phyloP scores from a whole-genome alignment of 2,329 filamentous ascomycete genomes.

The Fusarium lateritium region DNA sequence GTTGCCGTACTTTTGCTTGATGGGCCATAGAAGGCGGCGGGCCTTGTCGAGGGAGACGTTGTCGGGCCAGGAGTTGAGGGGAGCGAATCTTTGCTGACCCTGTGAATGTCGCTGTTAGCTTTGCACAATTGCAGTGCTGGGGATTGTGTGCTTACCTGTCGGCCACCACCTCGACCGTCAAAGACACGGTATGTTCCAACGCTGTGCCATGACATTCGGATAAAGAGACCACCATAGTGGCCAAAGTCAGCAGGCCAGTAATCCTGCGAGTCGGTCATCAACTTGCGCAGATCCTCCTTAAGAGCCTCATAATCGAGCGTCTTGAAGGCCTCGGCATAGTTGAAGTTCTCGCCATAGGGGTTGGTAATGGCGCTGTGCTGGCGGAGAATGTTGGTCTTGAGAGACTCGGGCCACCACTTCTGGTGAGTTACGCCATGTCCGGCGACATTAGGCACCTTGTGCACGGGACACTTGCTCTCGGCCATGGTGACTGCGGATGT shows the following conservation, averaged over 20 bases:
- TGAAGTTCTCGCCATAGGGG: conserved; percentile 37
- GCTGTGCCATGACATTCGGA: conserved; percentile 86
- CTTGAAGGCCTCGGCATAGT: conserved; percentile 38
- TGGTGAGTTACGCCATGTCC: conserved; percentile 33
- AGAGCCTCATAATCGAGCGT: conserved; percentile 62
- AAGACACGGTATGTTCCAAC: conserved; percentile 83
- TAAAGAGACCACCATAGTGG: conserved; percentile 85
- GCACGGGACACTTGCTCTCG: conserved; percentile 38
- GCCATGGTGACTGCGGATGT: conserved; percentile 27
- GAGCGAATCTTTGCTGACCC: conserved; percentile 85
- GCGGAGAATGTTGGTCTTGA: conserved; percentile 41
- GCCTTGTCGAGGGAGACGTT: conserved; percentile 86
- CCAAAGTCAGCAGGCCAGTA: conserved; percentile 89
- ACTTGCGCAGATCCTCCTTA: conserved; percentile 78
- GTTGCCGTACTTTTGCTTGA: conserved; percentile 88
- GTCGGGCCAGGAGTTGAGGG: conserved; percentile 87
- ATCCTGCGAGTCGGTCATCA: conserved; percentile 85
- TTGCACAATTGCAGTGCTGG: not conserved
- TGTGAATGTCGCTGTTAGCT: conserved; percentile 22
- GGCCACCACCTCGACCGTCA: conserved; percentile 82
- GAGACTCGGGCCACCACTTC: conserved; percentile 39
- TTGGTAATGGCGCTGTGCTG: conserved; percentile 34
- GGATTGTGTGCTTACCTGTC: conserved; percentile 58
- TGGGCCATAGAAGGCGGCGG: conserved; percentile 81
- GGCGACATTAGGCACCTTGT: conserved; percentile 34